phyloP scores from a whole-genome alignment of 2,329 filamentous ascomycete genomes.

The Fusarium sp. region DNA sequence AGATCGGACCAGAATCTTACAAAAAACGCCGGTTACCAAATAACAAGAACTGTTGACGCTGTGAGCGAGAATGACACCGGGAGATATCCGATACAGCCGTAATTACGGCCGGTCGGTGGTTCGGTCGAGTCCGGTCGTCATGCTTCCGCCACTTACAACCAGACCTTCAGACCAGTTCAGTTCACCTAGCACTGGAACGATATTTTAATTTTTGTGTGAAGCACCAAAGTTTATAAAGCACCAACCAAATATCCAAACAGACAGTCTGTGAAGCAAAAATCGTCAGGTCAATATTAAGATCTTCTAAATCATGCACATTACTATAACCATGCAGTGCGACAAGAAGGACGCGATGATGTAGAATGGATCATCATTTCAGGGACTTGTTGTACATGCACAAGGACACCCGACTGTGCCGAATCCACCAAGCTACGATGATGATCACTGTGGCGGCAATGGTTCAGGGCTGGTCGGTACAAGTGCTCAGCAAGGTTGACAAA shows the following conservation, averaged over 20 bases:
- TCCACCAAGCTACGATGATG: constrained; percentile 30
- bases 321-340: constrained; percentile 7
- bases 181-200: not conserved
- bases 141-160: constrained; percentile 24
- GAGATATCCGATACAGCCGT: constrained; percentile 43
- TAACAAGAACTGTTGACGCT: constrained; percentile 7
- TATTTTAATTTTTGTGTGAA: not conserved
- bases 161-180: not conserved
- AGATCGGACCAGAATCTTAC: constrained; percentile 21
- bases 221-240: not conserved
- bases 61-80: constrained; percentile 2
- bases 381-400: constrained; percentile 19
- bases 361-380: constrained; percentile 37
- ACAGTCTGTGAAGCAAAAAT: not conserved
- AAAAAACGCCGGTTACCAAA: constrained; percentile 12
- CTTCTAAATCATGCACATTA: constrained; percentile 1
- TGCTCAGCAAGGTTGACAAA: constrained; percentile 1
- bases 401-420: constrained; percentile 24
- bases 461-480: constrained; percentile 17
- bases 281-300: not conserved
- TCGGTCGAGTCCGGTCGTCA: constrained; percentile 27
- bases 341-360: constrained; percentile 15
- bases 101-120: constrained; percentile 44
- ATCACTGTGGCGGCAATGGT: constrained; percentile 34
- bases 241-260: not conserved